phyloP scores from a whole-genome alignment of 768 basidiomycete genomes.

The Cystofilobasidium bisporidii region DNA sequence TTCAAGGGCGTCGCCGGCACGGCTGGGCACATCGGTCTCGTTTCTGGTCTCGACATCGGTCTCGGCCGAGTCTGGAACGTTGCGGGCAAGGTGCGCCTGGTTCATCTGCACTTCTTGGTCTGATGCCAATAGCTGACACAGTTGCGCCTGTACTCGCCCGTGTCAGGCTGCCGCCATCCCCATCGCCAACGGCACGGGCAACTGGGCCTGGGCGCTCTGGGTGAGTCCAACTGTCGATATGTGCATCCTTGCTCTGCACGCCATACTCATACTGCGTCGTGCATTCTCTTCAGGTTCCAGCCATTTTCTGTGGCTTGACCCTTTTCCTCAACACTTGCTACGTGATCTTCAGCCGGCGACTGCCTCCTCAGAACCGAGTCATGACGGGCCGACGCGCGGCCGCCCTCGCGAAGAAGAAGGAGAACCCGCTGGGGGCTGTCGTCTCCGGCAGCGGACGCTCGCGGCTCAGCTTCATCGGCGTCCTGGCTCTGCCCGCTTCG shows the following conservation, averaged over 20 bases:
- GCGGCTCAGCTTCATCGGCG: slow-evolving; percentile 7
- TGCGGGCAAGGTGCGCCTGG: slow-evolving; percentile 24
- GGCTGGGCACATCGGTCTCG: slow-evolving; percentile 20
- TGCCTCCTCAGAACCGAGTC: slow-evolving; percentile 30
- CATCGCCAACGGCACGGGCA: slow-evolving; percentile 35
- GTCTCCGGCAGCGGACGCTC: neutral
- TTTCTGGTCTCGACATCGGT: slow-evolving; percentile 37
- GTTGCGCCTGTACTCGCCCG: no score
- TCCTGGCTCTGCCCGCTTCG: slow-evolving; percentile 24
- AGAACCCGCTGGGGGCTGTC: neutral
- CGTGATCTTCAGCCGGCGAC: slow-evolving; percentile 33
- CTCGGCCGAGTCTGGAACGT: slow-evolving; percentile 33
- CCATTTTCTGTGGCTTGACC: slow-evolving; percentile 33
- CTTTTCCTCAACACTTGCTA: slow-evolving; percentile 33
- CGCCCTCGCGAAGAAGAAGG: neutral
- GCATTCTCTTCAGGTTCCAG: slow-evolving; percentile 30
- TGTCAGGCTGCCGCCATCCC: slow-evolving; percentile 34
- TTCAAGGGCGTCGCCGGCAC: slow-evolving; percentile 28
- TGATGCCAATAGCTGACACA: no score
- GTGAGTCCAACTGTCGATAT: neutral
- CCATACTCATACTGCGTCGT: no score
- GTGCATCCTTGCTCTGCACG: neutral
- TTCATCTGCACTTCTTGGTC: no score
- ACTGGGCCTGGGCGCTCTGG: slow-evolving; percentile 40
- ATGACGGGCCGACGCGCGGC: slow-evolving; percentile 22